Evolutionary conservation across 176 grass and related monocot genomes (phyloP), one percentile per base, ranked within the genome.

Genomic region (Aegilops sharonensis): DNA sequence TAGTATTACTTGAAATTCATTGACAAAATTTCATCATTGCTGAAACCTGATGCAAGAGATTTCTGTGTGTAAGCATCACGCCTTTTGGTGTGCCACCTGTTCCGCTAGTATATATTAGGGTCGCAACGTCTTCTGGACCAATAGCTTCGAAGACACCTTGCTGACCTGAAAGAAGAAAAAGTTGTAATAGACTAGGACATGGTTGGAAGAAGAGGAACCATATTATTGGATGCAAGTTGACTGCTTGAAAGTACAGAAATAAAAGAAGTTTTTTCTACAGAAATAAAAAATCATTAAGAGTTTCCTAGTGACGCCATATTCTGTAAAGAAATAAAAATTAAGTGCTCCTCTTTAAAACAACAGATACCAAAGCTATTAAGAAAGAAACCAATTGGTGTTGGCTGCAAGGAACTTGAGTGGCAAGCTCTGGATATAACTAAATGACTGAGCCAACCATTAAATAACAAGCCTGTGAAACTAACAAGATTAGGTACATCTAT

Each of bases 51-150:
- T 98, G 96, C 82, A 98, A 88, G 39, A 98, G 90, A 87, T 98
- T 98, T 87, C 39, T 64, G 84, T 98, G 96, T 36, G 96, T 98
- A 45, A 98, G 90, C 93, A 98, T 94, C 35, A 98, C 96, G 25
- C 92, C 96, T 87, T 98, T 98, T 74, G 96, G 96, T 52, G 60
- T 91, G 65, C 93, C 96, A 85, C 93, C 88, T 66, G 96, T 98
- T 86, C 96, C 96, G 80, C 96, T 98, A 68, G 96, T 98, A 89
- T 98, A 98, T 84, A 98, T 98, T 70, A 98, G 78, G 64, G 96
- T 91, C 17, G 96, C 96, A 84, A 98, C 88, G 84, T 98, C 96
- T 71, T 95, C 93, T 69, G 90, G 82, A 73, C 17, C 85, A 80
- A 98, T 98, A 72, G 84, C 54, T 89, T 98, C 90, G 14, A 86